A percentile compares a stretch with the other conserved stretches of the same genome.
These are phyloP conservation scores for Lecanoromycetidae sp. DNA, from an alignment of 2,329 filamentous ascomycete genomes.

Conservation along the genomic window DNA sequence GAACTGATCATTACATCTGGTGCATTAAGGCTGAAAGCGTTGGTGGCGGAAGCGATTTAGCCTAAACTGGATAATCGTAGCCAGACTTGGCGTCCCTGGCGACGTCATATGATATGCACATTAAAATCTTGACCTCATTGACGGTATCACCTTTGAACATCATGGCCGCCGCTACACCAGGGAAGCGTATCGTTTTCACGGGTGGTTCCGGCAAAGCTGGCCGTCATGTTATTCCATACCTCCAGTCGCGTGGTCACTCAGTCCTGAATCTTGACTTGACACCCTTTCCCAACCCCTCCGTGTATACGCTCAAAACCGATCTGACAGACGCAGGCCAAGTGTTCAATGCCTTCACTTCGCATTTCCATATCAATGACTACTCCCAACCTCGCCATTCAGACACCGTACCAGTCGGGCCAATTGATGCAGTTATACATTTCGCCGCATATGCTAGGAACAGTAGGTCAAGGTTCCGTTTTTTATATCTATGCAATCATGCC, in stretches of 20 bases:
- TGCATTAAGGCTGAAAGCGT: too few relatives aligned
- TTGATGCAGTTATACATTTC: slow-evolving; percentile 52
- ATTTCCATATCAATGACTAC: slow-evolving; percentile 43
- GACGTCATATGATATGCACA: too few relatives aligned
- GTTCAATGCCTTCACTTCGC: slow-evolving; percentile 44
- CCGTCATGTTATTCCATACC: slow-evolving; percentile 41
- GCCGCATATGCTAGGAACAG: slow-evolving; percentile 46
- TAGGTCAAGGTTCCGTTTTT: too few relatives aligned
- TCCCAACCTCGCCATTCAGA: slow-evolving; percentile 30
- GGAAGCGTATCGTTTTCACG: slow-evolving; percentile 38
- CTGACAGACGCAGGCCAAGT: slow-evolving; percentile 45
- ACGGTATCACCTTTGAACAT: too few relatives aligned
- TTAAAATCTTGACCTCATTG: too few relatives aligned
- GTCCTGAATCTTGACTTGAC: slow-evolving; percentile 46
- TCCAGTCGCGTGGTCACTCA: slow-evolving; percentile 39
- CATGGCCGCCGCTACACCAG: slow-evolving; percentile 10
- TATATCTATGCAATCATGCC: too few relatives aligned
- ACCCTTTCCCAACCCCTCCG: slow-evolving; percentile 33
- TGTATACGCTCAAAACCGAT: slow-evolving; percentile 45
- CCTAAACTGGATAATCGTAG: too few relatives aligned
- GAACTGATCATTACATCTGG: too few relatives aligned
- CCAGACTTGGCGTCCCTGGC: too few relatives aligned
- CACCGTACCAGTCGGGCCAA: slow-evolving; percentile 30
- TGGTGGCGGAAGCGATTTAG: too few relatives aligned
- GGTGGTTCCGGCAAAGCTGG: slow-evolving; percentile 46